phyloP scores from a whole-genome alignment of 441 rosid genomes.

The Euphorbia schlechtendalii region DNA sequence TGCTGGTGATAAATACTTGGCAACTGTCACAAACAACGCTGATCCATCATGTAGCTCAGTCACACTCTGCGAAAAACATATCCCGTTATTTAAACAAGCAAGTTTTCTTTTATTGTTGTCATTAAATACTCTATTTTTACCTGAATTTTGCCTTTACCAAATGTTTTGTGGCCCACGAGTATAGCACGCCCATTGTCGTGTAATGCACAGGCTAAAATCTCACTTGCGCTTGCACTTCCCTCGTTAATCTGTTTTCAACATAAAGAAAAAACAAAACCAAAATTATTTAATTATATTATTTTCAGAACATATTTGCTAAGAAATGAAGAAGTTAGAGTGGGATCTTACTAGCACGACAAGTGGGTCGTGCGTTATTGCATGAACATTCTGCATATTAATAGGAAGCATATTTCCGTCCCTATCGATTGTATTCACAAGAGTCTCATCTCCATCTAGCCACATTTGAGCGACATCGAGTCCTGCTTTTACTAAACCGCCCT shows the following conservation, averaged over 20 bases:
- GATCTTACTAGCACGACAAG: constrained; percentile 80
- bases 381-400: constrained; percentile 67
- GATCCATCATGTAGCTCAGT: constrained; percentile 85
- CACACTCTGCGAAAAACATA: constrained; percentile 52
- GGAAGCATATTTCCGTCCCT: constrained; percentile 71
- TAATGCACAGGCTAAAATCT: constrained; percentile 86
- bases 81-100: background rate
- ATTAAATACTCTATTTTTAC: constrained; percentile 29
- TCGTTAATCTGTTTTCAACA: constrained; percentile 58
- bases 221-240: constrained; percentile 95
- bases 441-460: constrained; percentile 90
- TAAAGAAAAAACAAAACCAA: background rate
- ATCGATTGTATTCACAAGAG: constrained; percentile 75
- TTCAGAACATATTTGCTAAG: background rate
- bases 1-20: constrained; percentile 79
- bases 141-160: constrained; percentile 92
- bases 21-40: constrained; percentile 77
- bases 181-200: constrained; percentile 88
- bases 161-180: constrained; percentile 79
- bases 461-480: constrained; percentile 87
- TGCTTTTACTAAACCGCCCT: constrained; percentile 92
- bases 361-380: constrained; percentile 76
- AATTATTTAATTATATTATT: too few relatives aligned
- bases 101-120: background rate
- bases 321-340: background rate